Evolutionary conservation across 345 rosid species (phyloP).

Genomic region (Eucalyptus polyanthemos): DNA sequence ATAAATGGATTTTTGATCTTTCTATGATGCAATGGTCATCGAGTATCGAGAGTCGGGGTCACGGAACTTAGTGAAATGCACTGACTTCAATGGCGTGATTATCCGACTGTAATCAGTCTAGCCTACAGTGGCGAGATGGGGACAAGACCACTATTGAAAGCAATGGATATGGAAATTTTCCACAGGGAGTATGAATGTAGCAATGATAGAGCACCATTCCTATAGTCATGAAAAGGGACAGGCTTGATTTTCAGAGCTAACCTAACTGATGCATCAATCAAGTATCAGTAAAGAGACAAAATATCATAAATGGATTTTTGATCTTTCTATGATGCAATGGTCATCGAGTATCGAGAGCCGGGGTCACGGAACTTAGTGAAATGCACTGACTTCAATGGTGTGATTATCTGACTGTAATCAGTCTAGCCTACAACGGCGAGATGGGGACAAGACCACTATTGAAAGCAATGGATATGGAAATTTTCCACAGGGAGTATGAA

Average conservation of each 20-base stretch:
- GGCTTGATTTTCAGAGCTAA: neutral
- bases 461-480: neutral
- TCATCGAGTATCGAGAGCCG: neutral
- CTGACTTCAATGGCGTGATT: neutral
- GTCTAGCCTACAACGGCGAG: neutral
- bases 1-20: neutral
- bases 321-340: neutral
- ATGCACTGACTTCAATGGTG: neutral
- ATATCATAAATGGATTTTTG: neutral
- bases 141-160: neutral
- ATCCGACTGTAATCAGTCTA: neutral
- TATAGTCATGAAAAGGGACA: neutral
- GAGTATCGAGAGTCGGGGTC: neutral
- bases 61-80: neutral
- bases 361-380: neutral
- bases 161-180: neutral
- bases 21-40: neutral
- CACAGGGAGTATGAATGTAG: neutral
- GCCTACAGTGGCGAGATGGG: neutral
- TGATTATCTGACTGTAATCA: neutral
- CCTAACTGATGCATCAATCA: neutral
- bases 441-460: neutral
- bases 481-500: neutral
- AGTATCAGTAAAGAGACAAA: neutral
- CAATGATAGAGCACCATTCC: neutral